phyloP scores from a whole-genome alignment of 345 rosid genomes.

The Physaria fendleri region DNA sequence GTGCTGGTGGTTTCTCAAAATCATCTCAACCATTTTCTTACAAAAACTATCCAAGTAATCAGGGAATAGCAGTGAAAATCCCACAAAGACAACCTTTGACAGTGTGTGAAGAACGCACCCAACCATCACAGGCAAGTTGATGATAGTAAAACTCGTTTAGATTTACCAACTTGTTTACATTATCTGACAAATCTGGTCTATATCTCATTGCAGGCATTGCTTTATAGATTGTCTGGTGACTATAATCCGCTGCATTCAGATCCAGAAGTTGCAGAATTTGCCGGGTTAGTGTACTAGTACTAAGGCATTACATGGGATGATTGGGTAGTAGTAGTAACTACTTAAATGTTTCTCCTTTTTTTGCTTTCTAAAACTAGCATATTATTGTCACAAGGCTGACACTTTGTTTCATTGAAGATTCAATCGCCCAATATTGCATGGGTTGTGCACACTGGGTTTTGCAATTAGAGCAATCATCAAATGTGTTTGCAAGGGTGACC shows the following conservation, averaged over 20 bases:
- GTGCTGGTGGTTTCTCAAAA: constrained; percentile 92
- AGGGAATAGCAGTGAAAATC: constrained; percentile 51
- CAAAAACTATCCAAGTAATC: constrained; percentile 57
- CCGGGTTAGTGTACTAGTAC: constrained; percentile 53
- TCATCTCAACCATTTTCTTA: constrained; percentile 64
- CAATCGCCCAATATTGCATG: constrained; percentile 81
- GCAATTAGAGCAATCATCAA: constrained; percentile 78
- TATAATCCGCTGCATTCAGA: constrained; percentile 95
- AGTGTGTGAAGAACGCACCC: constrained; percentile 61
- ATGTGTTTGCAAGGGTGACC: constrained; percentile 65
- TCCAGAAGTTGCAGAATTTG: constrained; percentile 61
- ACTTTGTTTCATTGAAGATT: constrained; percentile 40
- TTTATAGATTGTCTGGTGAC: constrained; percentile 91
- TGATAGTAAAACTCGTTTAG: neutral
- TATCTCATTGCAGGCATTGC: constrained; percentile 60
- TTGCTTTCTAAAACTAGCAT: neutral
- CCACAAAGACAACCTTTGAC: constrained; percentile 58
- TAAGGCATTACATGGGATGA: neutral
- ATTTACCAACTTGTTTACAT: neutral
- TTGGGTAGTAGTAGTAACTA: neutral
- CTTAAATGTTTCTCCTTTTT: neutral
- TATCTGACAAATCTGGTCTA: constrained; percentile 13
- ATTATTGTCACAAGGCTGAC: constrained; percentile 14
- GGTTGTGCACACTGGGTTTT: constrained; percentile 78
- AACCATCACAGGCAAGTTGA: constrained; percentile 74